These are phyloP conservation scores for Leccinum ochraceum DNA, from an alignment of 768 basidiomycete species.

Conservation along the genomic window DNA sequence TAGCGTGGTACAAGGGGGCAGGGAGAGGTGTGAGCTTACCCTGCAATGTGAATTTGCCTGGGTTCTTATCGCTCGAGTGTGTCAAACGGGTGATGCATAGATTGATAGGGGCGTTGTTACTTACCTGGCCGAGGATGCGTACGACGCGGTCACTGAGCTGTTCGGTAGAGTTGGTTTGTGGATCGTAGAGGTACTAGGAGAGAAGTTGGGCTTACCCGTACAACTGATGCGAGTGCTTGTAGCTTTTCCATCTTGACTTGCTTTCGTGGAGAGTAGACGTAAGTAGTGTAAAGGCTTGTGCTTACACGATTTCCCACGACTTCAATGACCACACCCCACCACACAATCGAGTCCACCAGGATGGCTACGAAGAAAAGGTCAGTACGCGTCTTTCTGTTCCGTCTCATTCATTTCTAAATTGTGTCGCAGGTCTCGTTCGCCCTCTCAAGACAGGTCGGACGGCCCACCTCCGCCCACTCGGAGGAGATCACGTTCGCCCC, in stretches of 20 bases:
- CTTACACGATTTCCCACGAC: background rate
- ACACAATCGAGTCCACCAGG: conserved; percentile 23
- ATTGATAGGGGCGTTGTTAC: background rate
- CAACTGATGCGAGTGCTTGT: conserved; percentile 52
- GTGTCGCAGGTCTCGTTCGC: conserved; percentile 48
- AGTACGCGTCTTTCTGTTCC: background rate
- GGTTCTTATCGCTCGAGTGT: conserved; percentile 54
- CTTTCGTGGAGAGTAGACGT: conserved; percentile 16
- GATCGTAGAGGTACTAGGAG: background rate
- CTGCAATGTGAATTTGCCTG: conserved; percentile 86
- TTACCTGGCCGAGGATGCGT: conserved; percentile 76
- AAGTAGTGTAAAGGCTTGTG: background rate
- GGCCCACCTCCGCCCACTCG: conserved; percentile 43
- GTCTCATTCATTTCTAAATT: background rate
- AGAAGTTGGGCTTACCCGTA: conserved; percentile 42
- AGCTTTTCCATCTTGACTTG: conserved; percentile 46
- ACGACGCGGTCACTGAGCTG: conserved; percentile 71
- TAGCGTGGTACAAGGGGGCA: no score
- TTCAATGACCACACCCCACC: background rate
- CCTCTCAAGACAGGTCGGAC: conserved; percentile 35
- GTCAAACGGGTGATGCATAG: background rate
- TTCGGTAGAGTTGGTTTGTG: background rate
- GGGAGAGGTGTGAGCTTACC: conserved; percentile 40
- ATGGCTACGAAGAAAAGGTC: conserved; percentile 51
- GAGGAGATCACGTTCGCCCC: conserved; percentile 43